These are phyloP conservation scores for Scortechinia acanthostroma DNA, from an alignment of 2,329 filamentous ascomycete genomes.

Conservation along the genomic window DNA sequence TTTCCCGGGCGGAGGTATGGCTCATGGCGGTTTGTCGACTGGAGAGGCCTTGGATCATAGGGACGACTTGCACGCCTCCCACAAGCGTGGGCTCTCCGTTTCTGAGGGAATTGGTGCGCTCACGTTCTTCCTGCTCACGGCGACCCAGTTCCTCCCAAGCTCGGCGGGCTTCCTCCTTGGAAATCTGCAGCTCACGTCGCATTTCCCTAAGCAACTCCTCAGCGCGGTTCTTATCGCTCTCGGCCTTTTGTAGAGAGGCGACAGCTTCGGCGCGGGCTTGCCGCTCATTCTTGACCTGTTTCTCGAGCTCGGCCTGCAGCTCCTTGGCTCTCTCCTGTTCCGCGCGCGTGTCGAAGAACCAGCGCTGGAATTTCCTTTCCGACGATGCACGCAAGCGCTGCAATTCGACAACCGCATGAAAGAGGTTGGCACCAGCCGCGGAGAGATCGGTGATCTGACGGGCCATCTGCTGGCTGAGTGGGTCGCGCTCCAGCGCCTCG, in stretches of 20 bases:
- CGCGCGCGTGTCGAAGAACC: slow-evolving; percentile 91
- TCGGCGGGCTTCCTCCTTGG: slow-evolving; percentile 87
- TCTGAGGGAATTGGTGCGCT: slow-evolving; percentile 76
- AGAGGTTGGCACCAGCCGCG: slow-evolving; percentile 90
- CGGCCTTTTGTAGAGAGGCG: slow-evolving; percentile 37
- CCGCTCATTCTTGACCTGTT: slow-evolving; percentile 68
- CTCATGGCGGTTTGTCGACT: slow-evolving; percentile 41
- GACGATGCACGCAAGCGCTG: slow-evolving; percentile 90
- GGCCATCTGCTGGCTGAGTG: slow-evolving; percentile 79
- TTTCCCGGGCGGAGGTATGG: slow-evolving; percentile 21
- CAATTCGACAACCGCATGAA: slow-evolving; percentile 93
- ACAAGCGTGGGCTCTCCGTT: slow-evolving; percentile 83
- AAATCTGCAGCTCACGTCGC: slow-evolving; percentile 86
- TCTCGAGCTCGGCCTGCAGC: slow-evolving; percentile 72
- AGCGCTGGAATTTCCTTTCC: slow-evolving; percentile 94
- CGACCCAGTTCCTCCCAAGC: slow-evolving; percentile 96
- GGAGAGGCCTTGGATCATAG: slow-evolving; percentile 71
- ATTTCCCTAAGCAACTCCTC: slow-evolving; percentile 81
- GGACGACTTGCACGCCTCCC: slow-evolving; percentile 89
- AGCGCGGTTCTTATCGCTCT: slow-evolving; percentile 61
- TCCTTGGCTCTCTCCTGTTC: slow-evolving; percentile 84
- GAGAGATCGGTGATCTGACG: slow-evolving; percentile 96
- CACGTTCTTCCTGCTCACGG: slow-evolving; percentile 85
- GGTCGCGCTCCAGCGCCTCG: slow-evolving; percentile 74
- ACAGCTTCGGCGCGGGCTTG: slow-evolving; percentile 62